Base-by-base conservation (phyloP, 306 rosid species). In the Prinsepia uniflora region DNA sequence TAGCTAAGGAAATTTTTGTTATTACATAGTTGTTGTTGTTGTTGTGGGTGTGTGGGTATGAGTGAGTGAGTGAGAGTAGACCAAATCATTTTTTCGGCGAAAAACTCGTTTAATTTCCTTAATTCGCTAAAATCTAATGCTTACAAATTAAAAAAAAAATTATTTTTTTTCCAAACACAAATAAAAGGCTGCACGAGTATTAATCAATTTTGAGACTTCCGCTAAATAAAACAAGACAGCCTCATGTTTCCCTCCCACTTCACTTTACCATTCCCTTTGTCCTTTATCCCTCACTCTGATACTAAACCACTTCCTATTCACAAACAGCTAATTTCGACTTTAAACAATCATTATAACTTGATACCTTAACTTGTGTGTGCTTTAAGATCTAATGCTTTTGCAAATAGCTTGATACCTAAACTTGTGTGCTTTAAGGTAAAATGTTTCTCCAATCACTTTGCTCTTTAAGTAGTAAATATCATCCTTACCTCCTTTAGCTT, bases 401-500 rank as follows among this genome's bases (percentile, higher is more conserved):
- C 6, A 36, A 42, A 0, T 42, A 41, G 2, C 53, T 13, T 34
- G 12, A 24, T 59, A 43, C 19, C 43, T 58, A 8, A 13, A 59
- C 4, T 17, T 59, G 19, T 30, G 19, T 8, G 7, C 36, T 19
- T 13, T 24, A 59, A 4, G 43, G 43, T 13, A 5, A 24, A 13
- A 59, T 59, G 6, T 12, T 58, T 59, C 9, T 18, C 63, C 63
- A 59, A 30, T 34, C 30, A 59, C 64, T 34, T 42, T 11, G 45
- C 69, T 45, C 3, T 18, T 10, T 20, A 44, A 0, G 39, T 65
- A 0, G 10, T 43, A 56, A 22, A 70, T 24, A 59, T 52, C 68
- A 39, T 53, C 58, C 60, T 81, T 85, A 87, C 98, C 92, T 94
- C 97, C 81, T 90, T 94, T 73, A 94, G 84, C 84, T 85, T 94